Base-by-base conservation (phyloP, 2,329 filamentous ascomycete genomes). In the Cytospora piceicola region DNA sequence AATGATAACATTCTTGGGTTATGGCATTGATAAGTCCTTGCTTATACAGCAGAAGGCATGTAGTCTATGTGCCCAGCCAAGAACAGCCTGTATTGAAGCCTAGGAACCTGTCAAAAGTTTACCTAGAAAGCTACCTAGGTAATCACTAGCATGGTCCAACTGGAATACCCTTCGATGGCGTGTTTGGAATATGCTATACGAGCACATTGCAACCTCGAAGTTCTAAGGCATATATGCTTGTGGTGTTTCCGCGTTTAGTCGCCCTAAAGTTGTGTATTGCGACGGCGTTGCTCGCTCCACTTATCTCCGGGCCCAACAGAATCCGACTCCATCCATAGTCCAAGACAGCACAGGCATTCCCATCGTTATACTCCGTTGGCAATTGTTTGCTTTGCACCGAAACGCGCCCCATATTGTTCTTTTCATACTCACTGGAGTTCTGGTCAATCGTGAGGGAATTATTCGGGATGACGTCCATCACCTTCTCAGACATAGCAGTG, bases 261-360 rank as follows among this genome's bases (percentile, higher is more conserved):
- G 4, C 15, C 15, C 17, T 62, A 15, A 39, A 36, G 46, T 51
- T 22, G 36, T 29, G 36, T 34, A n/a, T 56, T 8, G 30, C 39
- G 24, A 55, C 27, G 60, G 58, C 60, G 36, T 53, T 52, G 60
- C 24, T 56, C 36, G 22, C 27, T 56, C 39, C 36, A 49, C 39
- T 56, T 62, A 62, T 56, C 60, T 62, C 60, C 60, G 52, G 60
- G 52, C 52, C 60, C 52, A 62, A 36, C 49, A 15, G 54, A 15
- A n/a, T 62, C 52, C 36, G 52, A 36, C 60, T 96, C 74, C 95
- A 92, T 78, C 90, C 91, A 65, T 74, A 94, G 62, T 91, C 91
- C 1, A 82, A 82, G 70, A 83, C 52, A 14, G 59, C 22, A 34
- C 42, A 15, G 3, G 20, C 2, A 30, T 34, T n/a, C 27, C 27